Evolutionary conservation across 495 filamentous ascomycete genomes (phyloP).

Genomic region (Podospora conica): DNA sequence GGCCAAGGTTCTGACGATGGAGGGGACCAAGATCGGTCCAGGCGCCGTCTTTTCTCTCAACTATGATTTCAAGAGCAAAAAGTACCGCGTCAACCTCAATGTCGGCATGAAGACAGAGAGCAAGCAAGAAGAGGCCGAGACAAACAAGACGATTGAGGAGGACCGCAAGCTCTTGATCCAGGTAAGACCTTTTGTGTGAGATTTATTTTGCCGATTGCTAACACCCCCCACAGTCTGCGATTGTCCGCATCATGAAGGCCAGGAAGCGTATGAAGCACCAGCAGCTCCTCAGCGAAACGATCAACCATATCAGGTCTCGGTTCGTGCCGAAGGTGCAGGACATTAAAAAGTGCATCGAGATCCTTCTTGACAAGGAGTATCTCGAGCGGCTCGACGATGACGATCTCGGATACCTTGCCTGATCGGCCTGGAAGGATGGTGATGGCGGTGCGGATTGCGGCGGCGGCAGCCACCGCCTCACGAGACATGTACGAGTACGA

Average conservation of each 20-base stretch:
- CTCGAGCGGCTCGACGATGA: slow-evolving; percentile 91
- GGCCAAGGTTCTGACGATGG: slow-evolving; percentile 76
- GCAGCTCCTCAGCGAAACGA: slow-evolving; percentile 86
- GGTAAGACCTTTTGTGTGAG: slow-evolving; percentile 49
- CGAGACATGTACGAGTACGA: slow-evolving; percentile 10
- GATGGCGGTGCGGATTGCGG: neutral
- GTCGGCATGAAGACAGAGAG: slow-evolving; percentile 89
- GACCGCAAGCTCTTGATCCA: slow-evolving; percentile 94
- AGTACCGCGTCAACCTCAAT: slow-evolving; percentile 93
- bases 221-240: slow-evolving; percentile 66
- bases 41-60: slow-evolving; percentile 76
- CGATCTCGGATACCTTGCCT: slow-evolving; percentile 87
- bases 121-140: slow-evolving; percentile 92
- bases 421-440: slow-evolving; percentile 15
- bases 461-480: neutral
- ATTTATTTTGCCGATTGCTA: neutral
- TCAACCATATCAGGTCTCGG: slow-evolving; percentile 87
- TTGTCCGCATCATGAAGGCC: slow-evolving; percentile 99
- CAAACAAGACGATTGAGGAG: slow-evolving; percentile 99
- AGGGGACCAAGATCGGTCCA: slow-evolving; percentile 66
- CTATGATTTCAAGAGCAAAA: slow-evolving; percentile 95
- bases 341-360: slow-evolving; percentile 99
- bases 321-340: slow-evolving; percentile 90
- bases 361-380: slow-evolving; percentile 98
- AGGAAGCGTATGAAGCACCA: slow-evolving; percentile 98